These are phyloP conservation scores for Gossypium laxum DNA, from an alignment of 441 rosid species.

Conservation along the genomic window DNA sequence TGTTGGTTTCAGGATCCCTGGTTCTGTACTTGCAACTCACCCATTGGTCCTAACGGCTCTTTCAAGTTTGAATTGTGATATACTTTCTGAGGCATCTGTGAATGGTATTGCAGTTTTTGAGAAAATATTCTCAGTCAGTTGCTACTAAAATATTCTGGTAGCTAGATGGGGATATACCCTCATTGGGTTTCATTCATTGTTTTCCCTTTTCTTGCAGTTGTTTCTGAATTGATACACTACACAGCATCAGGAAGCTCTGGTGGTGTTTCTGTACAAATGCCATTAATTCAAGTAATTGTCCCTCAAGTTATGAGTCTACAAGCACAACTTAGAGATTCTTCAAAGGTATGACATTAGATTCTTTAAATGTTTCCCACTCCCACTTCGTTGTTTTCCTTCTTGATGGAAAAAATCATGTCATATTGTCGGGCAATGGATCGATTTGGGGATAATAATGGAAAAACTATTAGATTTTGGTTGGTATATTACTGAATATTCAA, in stretches of 20 bases:
- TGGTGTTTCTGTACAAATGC: constrained; percentile 70
- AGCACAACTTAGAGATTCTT: constrained; percentile 70
- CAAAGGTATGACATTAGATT: constrained; percentile 49
- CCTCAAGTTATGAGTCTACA: constrained; percentile 81
- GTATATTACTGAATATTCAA: neutral
- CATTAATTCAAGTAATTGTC: constrained; percentile 84
- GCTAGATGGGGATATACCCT: neutral
- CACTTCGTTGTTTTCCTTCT: neutral
- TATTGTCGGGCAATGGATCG: neutral
- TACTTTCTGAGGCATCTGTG: constrained; percentile 91
- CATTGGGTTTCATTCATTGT: constrained; percentile 3
- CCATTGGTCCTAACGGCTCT: constrained; percentile 85
- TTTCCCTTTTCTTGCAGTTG: constrained; percentile 44
- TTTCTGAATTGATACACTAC: constrained; percentile 87
- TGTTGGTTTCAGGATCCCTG: constrained; percentile 69
- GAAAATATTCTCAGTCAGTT: constrained; percentile 11
- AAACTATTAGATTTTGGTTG: neutral
- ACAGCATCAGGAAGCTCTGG: constrained; percentile 70
- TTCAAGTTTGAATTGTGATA: constrained; percentile 75
- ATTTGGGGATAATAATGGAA: neutral
- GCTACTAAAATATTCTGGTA: constrained; percentile 3
- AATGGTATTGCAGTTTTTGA: constrained; percentile 52
- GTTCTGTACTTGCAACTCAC: constrained; percentile 78
- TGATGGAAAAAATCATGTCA: neutral
- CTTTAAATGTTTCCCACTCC: neutral